Evolutionary conservation across 192 early-diverging fungal genomes (phyloP).

Genomic region (Rhizophagus prolifer): DNA sequence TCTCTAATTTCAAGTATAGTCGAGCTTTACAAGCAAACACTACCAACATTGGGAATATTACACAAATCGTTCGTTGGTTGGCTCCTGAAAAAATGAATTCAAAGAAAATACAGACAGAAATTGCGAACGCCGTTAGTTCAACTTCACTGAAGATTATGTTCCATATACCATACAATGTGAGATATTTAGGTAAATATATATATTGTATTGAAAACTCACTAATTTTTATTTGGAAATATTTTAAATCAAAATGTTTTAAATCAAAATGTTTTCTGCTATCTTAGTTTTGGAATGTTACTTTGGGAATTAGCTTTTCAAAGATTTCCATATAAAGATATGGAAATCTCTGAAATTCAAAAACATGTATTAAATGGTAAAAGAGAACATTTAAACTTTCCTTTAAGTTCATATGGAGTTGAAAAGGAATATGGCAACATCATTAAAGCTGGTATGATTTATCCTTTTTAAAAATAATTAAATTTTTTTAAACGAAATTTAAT

Average conservation of each 20-base stretch:
- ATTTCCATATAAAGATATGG: background rate
- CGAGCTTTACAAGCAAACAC: no score
- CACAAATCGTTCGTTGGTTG: no score
- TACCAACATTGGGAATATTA: no score
- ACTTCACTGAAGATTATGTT: no score
- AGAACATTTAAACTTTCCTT: background rate
- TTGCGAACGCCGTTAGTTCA: no score
- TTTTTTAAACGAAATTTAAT: no score
- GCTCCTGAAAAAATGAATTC: no score
- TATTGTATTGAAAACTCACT: background rate
- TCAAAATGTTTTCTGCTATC: no score
- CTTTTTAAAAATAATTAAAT: background rate
- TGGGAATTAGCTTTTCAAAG: conserved; percentile 3
- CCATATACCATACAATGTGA: no score
- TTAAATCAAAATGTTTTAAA: background rate
- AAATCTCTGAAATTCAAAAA: background rate
- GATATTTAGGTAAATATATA: no score
- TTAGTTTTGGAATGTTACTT: conserved; percentile 9
- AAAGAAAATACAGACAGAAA: no score
- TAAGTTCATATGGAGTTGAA: background rate
- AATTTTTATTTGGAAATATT: background rate
- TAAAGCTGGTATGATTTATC: background rate
- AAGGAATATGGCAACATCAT: background rate
- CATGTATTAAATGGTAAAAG: background rate
- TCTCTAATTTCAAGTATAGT: no score